Percentiles rank a stretch among this genome's conserved stretches.
phyloP scores from a whole-genome alignment of 31 red algal species.

The Asparagopsis taxiformis region DNA sequence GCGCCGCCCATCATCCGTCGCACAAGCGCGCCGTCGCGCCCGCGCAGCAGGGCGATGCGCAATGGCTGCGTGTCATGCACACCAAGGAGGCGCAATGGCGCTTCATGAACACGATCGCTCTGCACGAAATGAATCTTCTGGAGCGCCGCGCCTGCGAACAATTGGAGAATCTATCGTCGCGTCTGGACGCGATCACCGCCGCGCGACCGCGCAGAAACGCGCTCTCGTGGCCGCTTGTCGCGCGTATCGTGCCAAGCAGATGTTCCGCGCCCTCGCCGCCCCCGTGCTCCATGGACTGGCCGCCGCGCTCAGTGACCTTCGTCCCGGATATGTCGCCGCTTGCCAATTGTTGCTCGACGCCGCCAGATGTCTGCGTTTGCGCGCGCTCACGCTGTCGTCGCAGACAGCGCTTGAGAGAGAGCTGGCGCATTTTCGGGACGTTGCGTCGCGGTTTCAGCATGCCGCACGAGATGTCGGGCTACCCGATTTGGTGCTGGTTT shows the following conservation, averaged over 20 bases:
- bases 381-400: too few species aligned
- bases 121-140: constrained; percentile 20
- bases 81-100: constrained; percentile 38
- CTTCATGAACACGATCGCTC: constrained; percentile 19
- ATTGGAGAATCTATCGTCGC: background rate
- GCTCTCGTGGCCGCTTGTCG: background rate
- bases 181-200: constrained; percentile 3
- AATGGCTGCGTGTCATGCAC: constrained; percentile 31
- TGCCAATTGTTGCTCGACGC: too few species aligned
- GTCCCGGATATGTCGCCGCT: too few species aligned
- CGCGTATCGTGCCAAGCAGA: background rate
- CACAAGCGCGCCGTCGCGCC: background rate
- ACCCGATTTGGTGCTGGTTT: background rate
- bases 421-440: background rate
- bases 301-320: too few species aligned
- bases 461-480: background rate
- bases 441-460: background rate
- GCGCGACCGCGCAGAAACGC: background rate
- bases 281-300: too few species aligned
- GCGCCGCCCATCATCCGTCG: background rate
- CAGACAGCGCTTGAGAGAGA: too few species aligned
- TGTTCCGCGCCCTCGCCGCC: too few species aligned
- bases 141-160: constrained; percentile 16
- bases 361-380: too few species aligned
- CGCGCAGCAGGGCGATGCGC: constrained; percentile 8